phyloP scores from a whole-genome alignment of 2,329 filamentous ascomycete species.

The Hymenoscyphus scutula region DNA sequence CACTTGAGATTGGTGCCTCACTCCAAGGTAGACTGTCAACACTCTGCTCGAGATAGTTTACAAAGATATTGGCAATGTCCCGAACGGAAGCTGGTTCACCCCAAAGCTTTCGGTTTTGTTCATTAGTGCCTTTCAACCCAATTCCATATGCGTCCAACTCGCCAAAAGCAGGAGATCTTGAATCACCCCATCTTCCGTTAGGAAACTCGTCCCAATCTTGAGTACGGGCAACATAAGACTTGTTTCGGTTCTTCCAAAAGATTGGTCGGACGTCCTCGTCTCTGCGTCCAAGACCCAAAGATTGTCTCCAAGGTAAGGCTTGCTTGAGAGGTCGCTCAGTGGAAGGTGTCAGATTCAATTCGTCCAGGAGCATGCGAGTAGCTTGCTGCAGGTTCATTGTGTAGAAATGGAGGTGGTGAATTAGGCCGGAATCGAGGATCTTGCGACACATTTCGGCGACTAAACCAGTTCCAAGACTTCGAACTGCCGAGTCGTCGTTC shows the following conservation, averaged over 20 bases:
- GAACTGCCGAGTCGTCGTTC: constrained; percentile 91
- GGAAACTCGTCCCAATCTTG: constrained; percentile 99
- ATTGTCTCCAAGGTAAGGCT: constrained; percentile 94
- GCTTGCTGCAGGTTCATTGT: constrained; percentile 98
- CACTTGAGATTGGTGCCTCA: constrained; percentile 78
- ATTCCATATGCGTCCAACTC: constrained; percentile 94
- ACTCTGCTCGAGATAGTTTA: constrained; percentile 78
- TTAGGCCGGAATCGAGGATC: constrained; percentile 73
- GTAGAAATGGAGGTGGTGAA: constrained; percentile 93
- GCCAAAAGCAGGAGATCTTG: constrained; percentile 91
- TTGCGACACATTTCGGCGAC: constrained; percentile 88
- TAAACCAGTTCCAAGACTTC: constrained; percentile 82
- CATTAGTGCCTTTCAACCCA: constrained; percentile 89
- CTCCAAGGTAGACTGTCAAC: constrained; percentile 90
- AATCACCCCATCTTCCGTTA: constrained; percentile 98
- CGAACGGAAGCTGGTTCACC: constrained; percentile 76
- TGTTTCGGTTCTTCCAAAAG: constrained; percentile 97
- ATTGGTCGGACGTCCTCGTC: constrained; percentile 96
- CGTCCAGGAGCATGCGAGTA: constrained; percentile 89
- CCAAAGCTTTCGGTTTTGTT: constrained; percentile 94
- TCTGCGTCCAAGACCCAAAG: constrained; percentile 80
- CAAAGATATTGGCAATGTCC: constrained; percentile 80
- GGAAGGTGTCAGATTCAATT: constrained; percentile 78
- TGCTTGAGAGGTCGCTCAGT: constrained; percentile 77
- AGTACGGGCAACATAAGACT: constrained; percentile 91